These are phyloP conservation scores for Pythium diclinum DNA, from an alignment of 352 stramenopile species.

Conservation along the genomic window DNA sequence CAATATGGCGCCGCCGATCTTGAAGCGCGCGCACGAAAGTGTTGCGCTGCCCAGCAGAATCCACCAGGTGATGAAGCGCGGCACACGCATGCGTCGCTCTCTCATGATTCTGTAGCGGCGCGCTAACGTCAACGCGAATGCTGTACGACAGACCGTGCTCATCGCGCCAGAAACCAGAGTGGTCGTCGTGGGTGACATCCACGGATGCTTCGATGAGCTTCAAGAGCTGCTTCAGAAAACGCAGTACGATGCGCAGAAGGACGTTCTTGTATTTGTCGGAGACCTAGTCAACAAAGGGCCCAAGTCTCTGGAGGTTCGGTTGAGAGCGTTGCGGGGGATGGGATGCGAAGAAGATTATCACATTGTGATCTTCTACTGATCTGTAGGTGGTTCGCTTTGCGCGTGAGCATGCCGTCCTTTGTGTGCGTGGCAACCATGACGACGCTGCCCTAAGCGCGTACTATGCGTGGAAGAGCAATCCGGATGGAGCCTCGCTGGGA, in stretches of 20 bases:
- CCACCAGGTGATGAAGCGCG: conserved; percentile 32
- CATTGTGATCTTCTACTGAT: background rate
- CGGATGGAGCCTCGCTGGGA: background rate
- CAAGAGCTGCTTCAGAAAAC: conserved; percentile 47
- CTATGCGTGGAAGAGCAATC: conserved; percentile 41
- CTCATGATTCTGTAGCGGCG: conserved; percentile 22
- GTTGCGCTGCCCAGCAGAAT: conserved; percentile 46
- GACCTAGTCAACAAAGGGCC: conserved; percentile 94
- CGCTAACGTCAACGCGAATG: background rate
- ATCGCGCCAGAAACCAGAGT: conserved; percentile 33
- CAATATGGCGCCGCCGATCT: background rate
- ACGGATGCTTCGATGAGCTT: conserved; percentile 90
- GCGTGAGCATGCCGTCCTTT: conserved; percentile 45
- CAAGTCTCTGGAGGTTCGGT: conserved; percentile 51
- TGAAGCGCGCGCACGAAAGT: conserved; percentile 41
- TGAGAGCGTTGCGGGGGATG: background rate
- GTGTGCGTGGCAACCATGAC: conserved; percentile 81
- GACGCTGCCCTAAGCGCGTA: conserved; percentile 63
- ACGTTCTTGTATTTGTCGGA: conserved; percentile 86
- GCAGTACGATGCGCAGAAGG: conserved; percentile 43
- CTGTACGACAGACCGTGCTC: conserved; percentile 4
- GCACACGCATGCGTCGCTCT: background rate
- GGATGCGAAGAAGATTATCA: background rate
- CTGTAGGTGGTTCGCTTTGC: conserved; percentile 71
- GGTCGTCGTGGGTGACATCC: conserved; percentile 90